phyloP scores from a whole-genome alignment of 768 basidiomycete species.

The Lanmaoa pseudosensibilis region DNA sequence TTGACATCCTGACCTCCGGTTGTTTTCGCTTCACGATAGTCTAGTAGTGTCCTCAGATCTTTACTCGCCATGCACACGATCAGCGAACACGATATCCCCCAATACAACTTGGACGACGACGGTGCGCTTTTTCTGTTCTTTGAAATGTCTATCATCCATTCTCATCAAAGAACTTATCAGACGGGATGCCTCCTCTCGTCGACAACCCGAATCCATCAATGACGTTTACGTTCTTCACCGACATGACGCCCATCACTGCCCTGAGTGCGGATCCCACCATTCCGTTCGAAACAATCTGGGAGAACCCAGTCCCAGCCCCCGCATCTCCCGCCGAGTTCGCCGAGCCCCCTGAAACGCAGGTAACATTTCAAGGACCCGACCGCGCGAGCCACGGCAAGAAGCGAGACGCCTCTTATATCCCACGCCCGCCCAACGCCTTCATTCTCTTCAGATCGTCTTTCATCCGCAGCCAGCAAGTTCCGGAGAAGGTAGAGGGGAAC shows the following conservation, averaged over 20 bases:
- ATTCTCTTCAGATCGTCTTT: constrained; percentile 82
- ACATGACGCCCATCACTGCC: constrained; percentile 57
- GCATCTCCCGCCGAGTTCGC: constrained; percentile 21
- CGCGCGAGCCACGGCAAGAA: constrained; percentile 58
- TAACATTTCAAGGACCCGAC: constrained; percentile 32
- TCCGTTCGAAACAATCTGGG: constrained; percentile 37
- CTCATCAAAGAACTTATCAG: constrained; percentile 29
- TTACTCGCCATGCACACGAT: constrained; percentile 26
- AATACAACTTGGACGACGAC: constrained; percentile 37
- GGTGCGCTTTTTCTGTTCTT: constrained; percentile 24
- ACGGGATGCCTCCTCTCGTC: constrained; percentile 51
- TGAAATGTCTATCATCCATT: not conserved
- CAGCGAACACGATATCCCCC: constrained; percentile 27
- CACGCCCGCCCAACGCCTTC: constrained; percentile 82
- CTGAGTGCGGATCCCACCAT: constrained; percentile 36
- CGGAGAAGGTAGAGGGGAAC: constrained; percentile 76
- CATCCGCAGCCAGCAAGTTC: constrained; percentile 70
- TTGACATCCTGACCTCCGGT: constrained; percentile 5
- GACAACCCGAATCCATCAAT: constrained; percentile 52
- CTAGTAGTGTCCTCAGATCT: not conserved
- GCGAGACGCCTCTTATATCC: constrained; percentile 73
- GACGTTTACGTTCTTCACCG: constrained; percentile 64
- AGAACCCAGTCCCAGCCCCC: constrained; percentile 18
- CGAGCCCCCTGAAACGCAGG: constrained; percentile 20
- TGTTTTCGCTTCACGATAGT: not conserved